Base-by-base conservation (phyloP, 2,329 filamentous ascomycete genomes). In the Trichoderma lentiforme region DNA sequence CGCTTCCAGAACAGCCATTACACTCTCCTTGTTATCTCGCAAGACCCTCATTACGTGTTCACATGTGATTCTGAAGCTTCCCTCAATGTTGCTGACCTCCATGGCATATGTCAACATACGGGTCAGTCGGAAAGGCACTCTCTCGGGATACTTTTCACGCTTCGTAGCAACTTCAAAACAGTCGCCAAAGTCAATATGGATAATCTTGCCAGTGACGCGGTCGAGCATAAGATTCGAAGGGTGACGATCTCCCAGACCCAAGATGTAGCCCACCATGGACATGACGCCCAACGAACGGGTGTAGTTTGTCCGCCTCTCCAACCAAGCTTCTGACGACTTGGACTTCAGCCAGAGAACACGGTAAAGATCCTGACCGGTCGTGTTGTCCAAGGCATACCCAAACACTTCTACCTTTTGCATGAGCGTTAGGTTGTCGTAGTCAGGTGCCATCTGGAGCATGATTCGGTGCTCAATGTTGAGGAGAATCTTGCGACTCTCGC, bases 331-430 rank as follows among this genome's bases (percentile, higher is more conserved):
- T 0, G 95, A 98, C 73, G 93, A 97, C 86, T 98, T 98, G 79
- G 94, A 97, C 89, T 99, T 99, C 76, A 99, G 88, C 96, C 97
- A 99, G 43, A 99, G 85, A 2, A 99, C 95, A 47, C 96, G 93
- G 82, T 99, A 99, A 30, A 99, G 86, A 83, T 99, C 96, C 81
- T 99, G 97, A 2, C 96, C 97, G 1, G 96, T 99, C 1, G 96
- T 99, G 81, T 99, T 99, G 83, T 99, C 97, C 73, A 99, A 90
- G 5, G 96, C 97, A 80, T 99, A 99, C 36, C 96, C 95, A 80
- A 99, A 99, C 12, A 99, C 96, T 82, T 99, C 97, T 0, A 99
- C 97, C 84, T 99, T 99, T 80, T 99, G 97, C 96, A 99, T 98
- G 43, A 99, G 88, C 1, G 97, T 98, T 61, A 99, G 90, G 78